Percentiles rank a stretch among this genome's conserved stretches.
phyloP scores from a whole-genome alignment of 179 eudicot genomes.

The Vitellaria paradoxa region DNA sequence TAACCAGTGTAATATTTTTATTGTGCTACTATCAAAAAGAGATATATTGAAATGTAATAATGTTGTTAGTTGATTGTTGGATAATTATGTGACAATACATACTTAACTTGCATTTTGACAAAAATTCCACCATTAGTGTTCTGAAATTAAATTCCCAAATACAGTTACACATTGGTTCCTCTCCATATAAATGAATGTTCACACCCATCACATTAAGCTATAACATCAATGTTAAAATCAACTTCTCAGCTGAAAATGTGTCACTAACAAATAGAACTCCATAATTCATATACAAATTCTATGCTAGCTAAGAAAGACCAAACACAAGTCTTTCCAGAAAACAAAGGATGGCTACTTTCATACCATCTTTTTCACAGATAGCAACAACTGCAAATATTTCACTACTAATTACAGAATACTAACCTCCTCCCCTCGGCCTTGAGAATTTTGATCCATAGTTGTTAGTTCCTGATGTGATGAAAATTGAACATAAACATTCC shows the following conservation, averaged over 20 bases:
- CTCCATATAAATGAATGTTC: neutral
- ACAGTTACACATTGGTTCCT: neutral
- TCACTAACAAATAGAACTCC: no score
- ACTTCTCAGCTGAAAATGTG: no score
- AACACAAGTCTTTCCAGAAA: neutral
- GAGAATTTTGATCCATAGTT: slow-evolving; percentile 71
- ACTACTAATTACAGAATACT: slow-evolving; percentile 15
- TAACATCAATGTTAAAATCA: no score
- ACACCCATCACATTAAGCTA: neutral
- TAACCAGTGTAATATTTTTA: no score
- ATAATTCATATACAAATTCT: neutral
- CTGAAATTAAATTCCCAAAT: neutral
- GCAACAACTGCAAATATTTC: neutral
- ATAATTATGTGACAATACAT: neutral
- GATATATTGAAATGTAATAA: no score
- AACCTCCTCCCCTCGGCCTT: slow-evolving; percentile 64
- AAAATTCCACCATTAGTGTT: neutral
- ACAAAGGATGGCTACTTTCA: neutral
- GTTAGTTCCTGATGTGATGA: slow-evolving; percentile 90
- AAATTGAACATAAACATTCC: slow-evolving; percentile 86
- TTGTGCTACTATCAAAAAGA: no score
- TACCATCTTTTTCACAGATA: neutral
- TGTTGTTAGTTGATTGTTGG: no score
- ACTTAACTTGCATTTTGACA: neutral
- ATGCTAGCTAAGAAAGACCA: neutral